phyloP scores from a whole-genome alignment of 2,329 filamentous ascomycete genomes.

The Diaporthe sp. region DNA sequence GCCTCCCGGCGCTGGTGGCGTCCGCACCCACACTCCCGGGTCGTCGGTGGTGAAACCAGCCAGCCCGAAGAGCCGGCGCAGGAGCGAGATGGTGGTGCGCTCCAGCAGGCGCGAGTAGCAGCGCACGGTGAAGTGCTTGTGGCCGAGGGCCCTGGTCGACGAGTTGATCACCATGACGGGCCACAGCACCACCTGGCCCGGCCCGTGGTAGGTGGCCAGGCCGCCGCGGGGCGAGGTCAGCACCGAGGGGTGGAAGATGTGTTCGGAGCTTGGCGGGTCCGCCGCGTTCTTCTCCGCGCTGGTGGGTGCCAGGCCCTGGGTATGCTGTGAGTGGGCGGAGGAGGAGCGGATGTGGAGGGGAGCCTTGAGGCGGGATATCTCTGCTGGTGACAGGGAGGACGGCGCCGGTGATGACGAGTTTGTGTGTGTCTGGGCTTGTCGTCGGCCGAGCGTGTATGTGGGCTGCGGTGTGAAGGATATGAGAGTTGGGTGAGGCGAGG shows the following conservation, averaged over 20 bases:
- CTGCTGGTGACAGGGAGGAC: conserved; percentile 59
- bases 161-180: conserved; percentile 86
- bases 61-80: conserved; percentile 71
- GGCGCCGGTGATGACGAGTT: conserved; percentile 46
- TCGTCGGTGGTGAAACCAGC: conserved; percentile 76
- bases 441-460: conserved; percentile 91
- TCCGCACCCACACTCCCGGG: conserved; percentile 85
- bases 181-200: conserved; percentile 93
- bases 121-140: conserved; percentile 75
- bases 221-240: conserved; percentile 85
- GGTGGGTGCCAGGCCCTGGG: neutral
- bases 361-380: conserved; percentile 60
- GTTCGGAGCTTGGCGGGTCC: conserved; percentile 47
- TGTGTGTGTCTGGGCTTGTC: conserved; percentile 65
- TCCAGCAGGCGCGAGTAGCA: conserved; percentile 86
- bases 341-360: conserved; percentile 53
- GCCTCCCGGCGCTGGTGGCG: conserved; percentile 43
- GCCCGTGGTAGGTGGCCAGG: conserved; percentile 94
- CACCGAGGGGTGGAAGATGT: conserved; percentile 69
- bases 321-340: conserved; percentile 34
- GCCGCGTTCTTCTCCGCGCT: conserved; percentile 44
- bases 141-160: conserved; percentile 42
- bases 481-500: conserved; percentile 76
- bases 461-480: conserved; percentile 87
- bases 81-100: conserved; percentile 77